Evolutionary conservation across 345 rosid species (phyloP).

Genomic region (Dipteronia sinensis): DNA sequence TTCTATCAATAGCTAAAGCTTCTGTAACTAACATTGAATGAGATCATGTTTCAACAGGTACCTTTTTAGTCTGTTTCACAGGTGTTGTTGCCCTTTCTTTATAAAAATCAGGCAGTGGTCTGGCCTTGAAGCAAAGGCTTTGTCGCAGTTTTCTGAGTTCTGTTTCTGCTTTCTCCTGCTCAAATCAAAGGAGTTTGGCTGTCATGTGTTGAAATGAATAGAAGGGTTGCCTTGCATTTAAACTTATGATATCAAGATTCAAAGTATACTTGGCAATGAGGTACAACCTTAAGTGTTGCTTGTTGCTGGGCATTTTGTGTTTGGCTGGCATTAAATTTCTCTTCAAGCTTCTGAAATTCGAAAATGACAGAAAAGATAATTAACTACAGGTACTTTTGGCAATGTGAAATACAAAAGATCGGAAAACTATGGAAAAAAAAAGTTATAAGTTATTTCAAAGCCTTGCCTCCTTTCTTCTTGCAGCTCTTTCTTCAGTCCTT

Average conservation of each 20-base stretch:
- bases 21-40: not conserved
- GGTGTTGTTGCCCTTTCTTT: conserved; percentile 46
- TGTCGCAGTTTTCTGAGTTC: conserved; percentile 63
- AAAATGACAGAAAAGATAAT: not conserved
- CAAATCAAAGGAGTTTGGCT: conserved; percentile 21
- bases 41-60: conserved; percentile 16
- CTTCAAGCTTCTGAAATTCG: conserved; percentile 70
- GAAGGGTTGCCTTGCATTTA: not conserved
- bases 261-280: not conserved
- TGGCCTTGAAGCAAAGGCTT: conserved; percentile 89
- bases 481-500: conserved; percentile 85
- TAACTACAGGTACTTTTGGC: not conserved
- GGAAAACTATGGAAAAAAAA: not conserved
- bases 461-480: conserved; percentile 79
- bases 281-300: conserved; percentile 47
- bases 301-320: conserved; percentile 50
- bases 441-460: not conserved
- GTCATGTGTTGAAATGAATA: conserved; percentile 7
- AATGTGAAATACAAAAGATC: not conserved
- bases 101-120: conserved; percentile 89
- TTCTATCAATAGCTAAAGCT: not conserved
- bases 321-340: conserved; percentile 65
- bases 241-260: conserved; percentile 1
- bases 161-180: conserved; percentile 67
- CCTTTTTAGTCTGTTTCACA: conserved; percentile 50